phyloP scores from a whole-genome alignment of 805 yeast species.

The Torulaspora franciscae region DNA sequence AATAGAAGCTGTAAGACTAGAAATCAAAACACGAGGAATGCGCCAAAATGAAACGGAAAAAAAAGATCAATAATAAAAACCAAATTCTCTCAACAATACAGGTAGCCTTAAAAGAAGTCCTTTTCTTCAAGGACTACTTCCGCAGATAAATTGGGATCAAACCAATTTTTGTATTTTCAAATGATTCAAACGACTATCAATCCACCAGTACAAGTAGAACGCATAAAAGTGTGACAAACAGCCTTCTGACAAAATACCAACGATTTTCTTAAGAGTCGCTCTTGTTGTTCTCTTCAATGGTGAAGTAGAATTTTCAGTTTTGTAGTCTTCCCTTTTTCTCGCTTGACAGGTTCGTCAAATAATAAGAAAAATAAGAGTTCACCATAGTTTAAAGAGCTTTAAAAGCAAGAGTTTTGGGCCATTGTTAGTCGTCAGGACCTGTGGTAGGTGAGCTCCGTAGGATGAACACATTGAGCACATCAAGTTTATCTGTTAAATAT shows the following conservation, averaged over 20 bases:
- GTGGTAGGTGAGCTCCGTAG: not conserved
- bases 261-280: not conserved
- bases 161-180: no score
- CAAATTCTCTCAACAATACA: constrained; percentile 2
- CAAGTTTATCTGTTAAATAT: no score
- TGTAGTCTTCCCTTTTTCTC: constrained; percentile 7
- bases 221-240: constrained; percentile 1
- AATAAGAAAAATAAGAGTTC: not conserved
- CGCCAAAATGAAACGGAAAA: not conserved
- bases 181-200: constrained; percentile 1
- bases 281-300: not conserved
- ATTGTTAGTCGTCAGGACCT: not conserved
- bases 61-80: not conserved
- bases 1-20: constrained; percentile 1
- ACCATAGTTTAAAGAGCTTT: not conserved
- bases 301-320: constrained; percentile 1
- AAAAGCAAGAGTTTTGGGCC: not conserved
- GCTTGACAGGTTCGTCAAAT: not conserved
- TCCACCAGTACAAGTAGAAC: constrained; percentile 1
- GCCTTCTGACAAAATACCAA: not conserved
- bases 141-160: not conserved
- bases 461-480: no score
- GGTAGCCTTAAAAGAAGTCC: not conserved
- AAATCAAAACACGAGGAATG: constrained; percentile 2
- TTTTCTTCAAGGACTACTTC: not conserved